phyloP scores from a whole-genome alignment of 345 rosid species.

The Hirschfeldia incana region DNA sequence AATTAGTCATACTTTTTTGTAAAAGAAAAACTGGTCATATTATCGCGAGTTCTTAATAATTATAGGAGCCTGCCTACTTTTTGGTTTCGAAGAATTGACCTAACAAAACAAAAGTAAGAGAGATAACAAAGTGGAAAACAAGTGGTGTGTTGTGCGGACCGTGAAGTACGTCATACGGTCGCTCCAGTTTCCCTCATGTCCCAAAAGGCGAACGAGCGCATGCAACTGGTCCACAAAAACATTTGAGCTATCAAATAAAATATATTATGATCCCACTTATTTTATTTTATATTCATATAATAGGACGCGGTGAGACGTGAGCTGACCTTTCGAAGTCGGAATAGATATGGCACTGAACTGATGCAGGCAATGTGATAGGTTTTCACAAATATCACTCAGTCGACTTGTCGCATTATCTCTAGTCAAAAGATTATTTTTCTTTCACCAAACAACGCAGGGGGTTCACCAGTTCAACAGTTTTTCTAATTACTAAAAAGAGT shows the following conservation, averaged over 20 bases:
- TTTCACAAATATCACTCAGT: constrained; percentile 11
- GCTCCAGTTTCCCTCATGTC: constrained; percentile 32
- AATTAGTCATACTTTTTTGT: too few relatives aligned
- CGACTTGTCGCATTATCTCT: constrained; percentile 12
- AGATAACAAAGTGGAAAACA: constrained; percentile 29
- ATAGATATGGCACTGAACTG: constrained; percentile 31
- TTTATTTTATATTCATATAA: neutral
- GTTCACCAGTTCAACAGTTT: neutral
- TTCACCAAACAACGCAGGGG: constrained; percentile 10
- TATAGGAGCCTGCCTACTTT: too few relatives aligned
- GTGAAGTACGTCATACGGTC: constrained; percentile 36
- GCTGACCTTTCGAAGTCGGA: constrained; percentile 41
- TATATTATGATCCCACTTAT: constrained; percentile 22
- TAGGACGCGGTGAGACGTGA: constrained; percentile 33
- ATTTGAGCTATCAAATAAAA: neutral
- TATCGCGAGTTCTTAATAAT: too few relatives aligned
- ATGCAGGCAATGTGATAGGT: constrained; percentile 31
- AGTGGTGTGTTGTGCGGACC: constrained; percentile 33
- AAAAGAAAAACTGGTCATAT: too few relatives aligned
- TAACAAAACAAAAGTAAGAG: constrained; percentile 18
- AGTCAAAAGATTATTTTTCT: neutral
- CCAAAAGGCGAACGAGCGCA: constrained; percentile 24
- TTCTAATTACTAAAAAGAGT: neutral
- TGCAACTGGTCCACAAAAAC: constrained; percentile 32
- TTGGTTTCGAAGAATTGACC: constrained; percentile 8